Evolutionary conservation across 768 basidiomycete species (phyloP).

Genomic region (Daedaleopsis nitida): DNA sequence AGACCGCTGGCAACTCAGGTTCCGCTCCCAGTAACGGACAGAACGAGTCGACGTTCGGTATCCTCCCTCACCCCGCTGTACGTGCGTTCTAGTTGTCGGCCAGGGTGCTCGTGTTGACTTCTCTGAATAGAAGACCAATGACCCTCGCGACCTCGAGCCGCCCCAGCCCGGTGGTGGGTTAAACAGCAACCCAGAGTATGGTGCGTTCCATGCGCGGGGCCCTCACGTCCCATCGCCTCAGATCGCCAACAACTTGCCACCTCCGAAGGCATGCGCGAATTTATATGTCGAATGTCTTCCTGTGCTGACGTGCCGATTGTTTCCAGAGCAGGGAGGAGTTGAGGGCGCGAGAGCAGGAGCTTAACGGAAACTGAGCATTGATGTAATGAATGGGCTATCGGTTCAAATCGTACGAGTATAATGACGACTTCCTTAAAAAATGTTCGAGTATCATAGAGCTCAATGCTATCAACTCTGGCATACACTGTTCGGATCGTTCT

Average conservation of each 20-base stretch:
- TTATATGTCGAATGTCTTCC: not conserved
- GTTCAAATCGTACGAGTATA: too few relatives aligned
- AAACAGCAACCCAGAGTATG: slow-evolving; percentile 39
- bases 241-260: slow-evolving; percentile 35
- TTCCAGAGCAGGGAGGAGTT: slow-evolving; percentile 18
- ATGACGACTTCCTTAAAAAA: too few relatives aligned
- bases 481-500: too few relatives aligned
- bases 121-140: slow-evolving; percentile 54
- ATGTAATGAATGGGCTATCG: not conserved
- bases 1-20: slow-evolving; percentile 13
- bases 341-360: slow-evolving; percentile 12
- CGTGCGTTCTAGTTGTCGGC: not conserved
- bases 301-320: not conserved
- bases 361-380: not conserved
- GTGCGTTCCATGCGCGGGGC: slow-evolving; percentile 51
- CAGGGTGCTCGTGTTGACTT: not conserved
- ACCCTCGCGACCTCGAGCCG: slow-evolving; percentile 54
- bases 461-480: too few relatives aligned
- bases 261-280: not conserved
- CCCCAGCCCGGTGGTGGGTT: slow-evolving; percentile 34
- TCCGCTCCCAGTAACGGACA: not conserved
- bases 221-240: slow-evolving; percentile 52
- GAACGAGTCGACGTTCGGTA: slow-evolving; percentile 47
- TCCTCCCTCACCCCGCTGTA: slow-evolving; percentile 60
- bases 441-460: too few relatives aligned